Conservation (phyloP, 306 rosid species). For the Glycine latifolia region DNA sequence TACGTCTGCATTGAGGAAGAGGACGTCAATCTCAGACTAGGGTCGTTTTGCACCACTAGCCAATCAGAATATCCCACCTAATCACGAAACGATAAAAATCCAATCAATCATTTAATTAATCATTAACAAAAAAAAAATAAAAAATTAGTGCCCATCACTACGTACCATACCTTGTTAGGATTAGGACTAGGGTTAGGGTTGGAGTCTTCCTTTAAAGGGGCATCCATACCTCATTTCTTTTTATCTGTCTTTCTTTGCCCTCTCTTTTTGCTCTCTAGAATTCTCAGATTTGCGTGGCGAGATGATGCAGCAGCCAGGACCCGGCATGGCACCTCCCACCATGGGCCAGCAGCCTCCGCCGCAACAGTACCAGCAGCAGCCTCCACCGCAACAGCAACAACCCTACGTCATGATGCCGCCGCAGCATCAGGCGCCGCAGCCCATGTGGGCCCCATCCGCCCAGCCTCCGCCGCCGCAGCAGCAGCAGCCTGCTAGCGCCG, state of each 20-base stretch:
- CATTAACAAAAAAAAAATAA: background rate
- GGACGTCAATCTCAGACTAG: background rate
- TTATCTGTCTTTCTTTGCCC: slow-evolving; percentile 4
- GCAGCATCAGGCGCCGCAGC: slow-evolving; percentile 59
- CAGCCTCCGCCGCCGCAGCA: slow-evolving; percentile 52
- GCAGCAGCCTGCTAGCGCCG: slow-evolving; percentile 62
- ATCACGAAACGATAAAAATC: background rate
- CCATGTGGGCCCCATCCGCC: slow-evolving; percentile 65
- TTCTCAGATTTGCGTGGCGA: slow-evolving; percentile 34
- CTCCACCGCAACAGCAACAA: slow-evolving; percentile 43
- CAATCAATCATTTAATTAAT: background rate
- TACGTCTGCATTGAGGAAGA: background rate
- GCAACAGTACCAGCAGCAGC: slow-evolving; percentile 67
- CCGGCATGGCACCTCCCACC: slow-evolving; percentile 67
- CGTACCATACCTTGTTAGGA: slow-evolving; percentile 47
- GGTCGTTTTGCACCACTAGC: background rate
- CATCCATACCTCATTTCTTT: background rate
- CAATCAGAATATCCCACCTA: background rate
- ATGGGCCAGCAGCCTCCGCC: slow-evolving; percentile 67
- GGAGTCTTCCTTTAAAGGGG: slow-evolving; percentile 31
- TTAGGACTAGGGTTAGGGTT: slow-evolving; percentile 57
- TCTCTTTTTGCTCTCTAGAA: slow-evolving; percentile 32
- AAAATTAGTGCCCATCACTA: slow-evolving; percentile 11
- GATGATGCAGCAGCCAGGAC: slow-evolving; percentile 92
- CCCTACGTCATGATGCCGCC: slow-evolving; percentile 90